phyloP scores from a whole-genome alignment of 2,329 filamentous ascomycete genomes.

The Incumbomyces lentus region DNA sequence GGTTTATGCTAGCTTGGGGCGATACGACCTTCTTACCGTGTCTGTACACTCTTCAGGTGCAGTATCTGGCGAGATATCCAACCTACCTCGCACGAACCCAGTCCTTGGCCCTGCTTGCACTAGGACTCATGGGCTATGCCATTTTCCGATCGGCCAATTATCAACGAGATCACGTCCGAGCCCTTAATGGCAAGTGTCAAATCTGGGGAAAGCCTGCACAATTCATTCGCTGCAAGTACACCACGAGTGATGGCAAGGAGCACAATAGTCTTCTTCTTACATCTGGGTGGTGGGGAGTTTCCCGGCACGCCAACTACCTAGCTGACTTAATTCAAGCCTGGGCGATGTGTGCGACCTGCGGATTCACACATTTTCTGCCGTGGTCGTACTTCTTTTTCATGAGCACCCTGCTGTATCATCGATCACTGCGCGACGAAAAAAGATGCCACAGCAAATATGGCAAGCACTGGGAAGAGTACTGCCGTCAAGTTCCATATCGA shows the following conservation, averaged over 20 bases:
- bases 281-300: slow-evolving; percentile 33
- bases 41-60: slow-evolving; percentile 39
- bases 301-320: slow-evolving; percentile 33
- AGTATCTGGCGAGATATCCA: slow-evolving; percentile 38
- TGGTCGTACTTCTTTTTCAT: slow-evolving; percentile 40
- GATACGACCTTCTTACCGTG: slow-evolving; percentile 37
- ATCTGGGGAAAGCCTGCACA: slow-evolving; percentile 36
- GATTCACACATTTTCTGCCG: slow-evolving; percentile 29
- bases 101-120: slow-evolving; percentile 22
- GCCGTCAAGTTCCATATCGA: slow-evolving; percentile 32
- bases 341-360: slow-evolving; percentile 34
- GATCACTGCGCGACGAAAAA: slow-evolving; percentile 37
- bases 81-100: slow-evolving; percentile 21
- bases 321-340: slow-evolving; percentile 33
- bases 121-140: slow-evolving; percentile 31
- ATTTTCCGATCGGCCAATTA: slow-evolving; percentile 38
- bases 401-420: slow-evolving; percentile 35
- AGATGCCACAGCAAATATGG: slow-evolving; percentile 39
- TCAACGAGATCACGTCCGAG: slow-evolving; percentile 36
- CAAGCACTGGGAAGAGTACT: slow-evolving; percentile 35
- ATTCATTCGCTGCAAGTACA: slow-evolving; percentile 31
- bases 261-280: slow-evolving; percentile 33
- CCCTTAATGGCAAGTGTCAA: slow-evolving; percentile 30
- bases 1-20: slow-evolving; percentile 37
- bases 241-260: slow-evolving; percentile 32